Evolutionary conservation across 441 rosid genomes (phyloP).

Genomic region (Biscutella auriculata): DNA sequence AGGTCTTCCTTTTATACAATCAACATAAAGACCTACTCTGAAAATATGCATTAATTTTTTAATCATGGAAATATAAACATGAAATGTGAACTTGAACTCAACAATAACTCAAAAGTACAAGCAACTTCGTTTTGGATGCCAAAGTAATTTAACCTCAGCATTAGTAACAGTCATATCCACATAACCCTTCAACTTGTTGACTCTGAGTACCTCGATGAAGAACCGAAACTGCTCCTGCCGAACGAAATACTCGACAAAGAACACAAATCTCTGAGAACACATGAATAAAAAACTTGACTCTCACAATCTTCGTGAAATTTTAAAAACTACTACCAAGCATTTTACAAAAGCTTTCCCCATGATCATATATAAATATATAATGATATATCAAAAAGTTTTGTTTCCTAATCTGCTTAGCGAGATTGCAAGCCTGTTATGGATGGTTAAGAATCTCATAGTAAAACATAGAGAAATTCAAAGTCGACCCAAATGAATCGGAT

Average conservation of each 20-base stretch:
- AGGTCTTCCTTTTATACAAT: background rate
- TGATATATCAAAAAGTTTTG: background rate
- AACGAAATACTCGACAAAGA: slow-evolving; percentile 79
- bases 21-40: too few relatives aligned
- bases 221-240: slow-evolving; percentile 98
- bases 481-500: slow-evolving; percentile 54
- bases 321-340: too few relatives aligned
- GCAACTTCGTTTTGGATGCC: background rate
- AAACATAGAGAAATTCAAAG: slow-evolving; percentile 57
- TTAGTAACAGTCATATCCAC: slow-evolving; percentile 95
- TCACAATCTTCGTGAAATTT: too few relatives aligned
- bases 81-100: background rate
- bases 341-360: too few relatives aligned
- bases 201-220: slow-evolving; percentile 85
- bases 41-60: too few relatives aligned
- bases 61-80: background rate
- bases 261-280: too few relatives aligned
- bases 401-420: slow-evolving; percentile 54
- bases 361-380: too few relatives aligned
- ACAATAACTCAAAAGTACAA: background rate
- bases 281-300: too few relatives aligned
- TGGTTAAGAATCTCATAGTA: too few relatives aligned
- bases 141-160: slow-evolving; percentile 45
- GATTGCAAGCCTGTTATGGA: slow-evolving; percentile 60
- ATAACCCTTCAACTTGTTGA: slow-evolving; percentile 78